Conservation (phyloP, 805 yeast genomes). For the Schwanniomyces occidentalis region DNA sequence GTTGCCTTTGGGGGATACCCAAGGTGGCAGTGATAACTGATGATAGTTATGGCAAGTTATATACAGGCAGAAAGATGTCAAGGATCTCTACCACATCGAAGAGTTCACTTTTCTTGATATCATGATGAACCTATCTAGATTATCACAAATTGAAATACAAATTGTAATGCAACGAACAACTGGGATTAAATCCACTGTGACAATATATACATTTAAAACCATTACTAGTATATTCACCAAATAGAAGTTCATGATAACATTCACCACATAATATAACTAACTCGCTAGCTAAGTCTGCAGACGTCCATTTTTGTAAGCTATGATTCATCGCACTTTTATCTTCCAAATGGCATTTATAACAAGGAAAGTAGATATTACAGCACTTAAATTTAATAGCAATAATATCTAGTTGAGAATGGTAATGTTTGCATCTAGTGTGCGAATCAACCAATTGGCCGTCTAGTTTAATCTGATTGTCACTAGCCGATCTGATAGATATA, state of each 20-base stretch:
- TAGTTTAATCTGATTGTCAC: slow-evolving; percentile 2
- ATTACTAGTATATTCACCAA: slow-evolving; percentile 22
- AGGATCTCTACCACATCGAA: no score
- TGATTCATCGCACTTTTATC: background rate
- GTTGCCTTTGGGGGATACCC: no score
- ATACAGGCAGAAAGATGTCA: no score
- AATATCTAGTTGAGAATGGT: slow-evolving; percentile 33
- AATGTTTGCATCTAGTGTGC: slow-evolving; percentile 40
- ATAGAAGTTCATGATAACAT: slow-evolving; percentile 31
- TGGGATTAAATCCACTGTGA: slow-evolving; percentile 32
- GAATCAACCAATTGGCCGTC: slow-evolving; percentile 23
- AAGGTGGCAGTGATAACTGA: no score
- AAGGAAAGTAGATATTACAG: slow-evolving; percentile 37
- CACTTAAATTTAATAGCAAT: slow-evolving; percentile 42
- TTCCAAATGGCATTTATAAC: slow-evolving; percentile 38
- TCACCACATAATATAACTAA: slow-evolving; percentile 37
- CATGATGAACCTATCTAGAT: background rate
- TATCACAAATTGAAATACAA: slow-evolving; percentile 36
- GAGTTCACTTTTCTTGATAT: no score
- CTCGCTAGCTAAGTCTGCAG: slow-evolving; percentile 6
- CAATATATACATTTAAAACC: slow-evolving; percentile 26
- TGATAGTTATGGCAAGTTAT: no score
- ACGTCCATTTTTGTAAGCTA: slow-evolving; percentile 12
- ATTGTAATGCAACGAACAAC: slow-evolving; percentile 36
- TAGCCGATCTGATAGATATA: slow-evolving; percentile 1